Evolutionary conservation across 2,329 filamentous ascomycete species (phyloP).

Genomic region (Scytalidium sp.): DNA sequence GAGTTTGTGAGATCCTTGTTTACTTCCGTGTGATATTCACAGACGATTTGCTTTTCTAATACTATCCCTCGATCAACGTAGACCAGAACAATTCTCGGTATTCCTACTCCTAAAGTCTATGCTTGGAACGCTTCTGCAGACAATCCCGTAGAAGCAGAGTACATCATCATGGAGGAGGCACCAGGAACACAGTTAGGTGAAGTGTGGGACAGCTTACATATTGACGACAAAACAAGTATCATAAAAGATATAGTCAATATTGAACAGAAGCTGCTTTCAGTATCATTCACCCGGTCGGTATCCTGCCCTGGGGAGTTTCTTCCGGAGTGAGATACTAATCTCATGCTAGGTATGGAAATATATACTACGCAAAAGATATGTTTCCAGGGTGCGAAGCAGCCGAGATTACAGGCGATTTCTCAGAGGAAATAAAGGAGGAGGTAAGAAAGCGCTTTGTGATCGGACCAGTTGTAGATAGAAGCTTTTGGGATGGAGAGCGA

Average conservation of each 20-base stretch:
- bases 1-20: slow-evolving; percentile 16
- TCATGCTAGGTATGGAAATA: slow-evolving; percentile 31
- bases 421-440: slow-evolving; percentile 26
- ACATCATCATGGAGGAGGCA: slow-evolving; percentile 37
- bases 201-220: slow-evolving; percentile 26
- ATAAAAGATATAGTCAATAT: slow-evolving; percentile 32
- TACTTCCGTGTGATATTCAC: no score
- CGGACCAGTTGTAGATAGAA: slow-evolving; percentile 31
- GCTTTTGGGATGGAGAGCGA: slow-evolving; percentile 33
- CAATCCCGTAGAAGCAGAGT: slow-evolving; percentile 28
- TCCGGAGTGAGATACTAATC: slow-evolving; percentile 12
- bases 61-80: slow-evolving; percentile 1
- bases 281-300: slow-evolving; percentile 31
- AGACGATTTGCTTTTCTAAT: not conserved
- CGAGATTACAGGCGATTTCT: slow-evolving; percentile 21
- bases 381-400: slow-evolving; percentile 28
- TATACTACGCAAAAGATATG: slow-evolving; percentile 32
- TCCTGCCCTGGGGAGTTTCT: not conserved
- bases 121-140: slow-evolving; percentile 15
- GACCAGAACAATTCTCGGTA: slow-evolving; percentile 18
- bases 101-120: slow-evolving; percentile 15
- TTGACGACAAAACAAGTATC: slow-evolving; percentile 25
- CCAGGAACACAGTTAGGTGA: slow-evolving; percentile 25
- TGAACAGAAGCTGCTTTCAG: slow-evolving; percentile 32
- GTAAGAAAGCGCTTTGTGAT: slow-evolving; percentile 31